A percentile compares a stretch with the other conserved stretches of the same genome.
Evolutionary conservation across 108 stramenopile genomes (phyloP).

Genomic region (Conticribra weissflogii): DNA sequence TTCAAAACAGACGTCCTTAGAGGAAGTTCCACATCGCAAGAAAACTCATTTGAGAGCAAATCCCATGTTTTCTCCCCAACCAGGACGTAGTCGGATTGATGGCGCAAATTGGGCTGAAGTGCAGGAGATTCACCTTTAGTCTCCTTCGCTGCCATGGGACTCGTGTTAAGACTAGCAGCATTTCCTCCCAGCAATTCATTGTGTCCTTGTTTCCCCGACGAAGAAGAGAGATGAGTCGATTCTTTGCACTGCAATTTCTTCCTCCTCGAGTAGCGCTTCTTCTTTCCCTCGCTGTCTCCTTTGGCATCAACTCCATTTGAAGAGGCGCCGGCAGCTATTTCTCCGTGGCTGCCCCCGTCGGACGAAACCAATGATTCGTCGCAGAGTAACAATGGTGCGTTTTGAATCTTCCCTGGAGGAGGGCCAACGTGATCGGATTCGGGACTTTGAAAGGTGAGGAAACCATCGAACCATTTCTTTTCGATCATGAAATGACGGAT

Average conservation of each 20-base stretch:
- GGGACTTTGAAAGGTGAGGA: not conserved
- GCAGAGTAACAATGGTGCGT: not conserved
- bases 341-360: too few species aligned
- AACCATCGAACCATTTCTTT: not conserved
- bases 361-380: too few species aligned
- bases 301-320: too few species aligned
- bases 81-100: constrained; percentile 1
- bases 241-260: not conserved
- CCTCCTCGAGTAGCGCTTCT: not conserved
- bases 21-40: constrained; percentile 2
- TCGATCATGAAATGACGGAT: not conserved
- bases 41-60: not conserved
- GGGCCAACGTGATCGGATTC: not conserved
- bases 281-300: too few species aligned
- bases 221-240: not conserved
- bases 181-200: not conserved
- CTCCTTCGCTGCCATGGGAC: not conserved
- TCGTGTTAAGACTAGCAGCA: too few species aligned
- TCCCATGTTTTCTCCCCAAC: constrained; percentile 5
- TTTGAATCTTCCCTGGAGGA: constrained; percentile 1
- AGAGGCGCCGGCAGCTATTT: too few species aligned
- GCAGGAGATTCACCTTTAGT: not conserved
- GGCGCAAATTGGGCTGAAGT: not conserved
- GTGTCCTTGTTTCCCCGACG: not conserved
- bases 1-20: not conserved